Base-by-base conservation (phyloP, 108 stramenopile species). In the Fistulifera pelliculosa region DNA sequence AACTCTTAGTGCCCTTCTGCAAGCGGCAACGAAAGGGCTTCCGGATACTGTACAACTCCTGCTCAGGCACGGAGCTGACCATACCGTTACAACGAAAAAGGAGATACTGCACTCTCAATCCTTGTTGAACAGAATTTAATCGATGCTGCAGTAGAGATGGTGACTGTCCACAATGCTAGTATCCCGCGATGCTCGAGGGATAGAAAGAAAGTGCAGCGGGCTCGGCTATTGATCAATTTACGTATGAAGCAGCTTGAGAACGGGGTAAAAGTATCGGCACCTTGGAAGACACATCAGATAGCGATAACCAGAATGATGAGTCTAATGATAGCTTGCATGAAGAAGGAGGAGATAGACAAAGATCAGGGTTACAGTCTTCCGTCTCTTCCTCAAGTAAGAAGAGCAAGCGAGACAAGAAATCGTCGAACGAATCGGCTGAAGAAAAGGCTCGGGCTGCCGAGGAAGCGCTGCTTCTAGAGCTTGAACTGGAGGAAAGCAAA, bases 31-130 rank as follows among this genome's bases (percentile, higher is more conserved):
- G 12, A 93, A 93, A 54, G 90, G 90, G 11, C 66, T 93, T 14
- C 86, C 90, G 0, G 86, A 86, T 53, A 93, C 90, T 5, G 86
- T 88, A 1, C 75, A 83, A 52, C 70, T 93, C 18, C 69, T 93
- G 21, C 64, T 93, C 22, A 68, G 67, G 24, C 83, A 87, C 61
- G 90, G 86, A 14, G 90, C 90, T 21, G 86, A 93, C 58, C 90
- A 93, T 54, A 93, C 83, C 21, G 90, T 93, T 26, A 88, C 90
- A 16, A 93, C 90, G 23, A 93, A 93, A 93, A 93, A 51, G 90
- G 90, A n/a, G 90, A 93, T 47, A 93, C 90, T 2, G 90, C 90
- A n/a, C 73, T 93, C 22, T 80, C 85, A 12, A 93, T 93, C 43
- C 61, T 93, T 45, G 90, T 93, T 45, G 90, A 93, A 57, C 90